Evolutionary conservation across 2,329 filamentous ascomycete species (phyloP), one percentile per base, ranked within the genome.

Genomic region (Trichoderma polysporum): DNA sequence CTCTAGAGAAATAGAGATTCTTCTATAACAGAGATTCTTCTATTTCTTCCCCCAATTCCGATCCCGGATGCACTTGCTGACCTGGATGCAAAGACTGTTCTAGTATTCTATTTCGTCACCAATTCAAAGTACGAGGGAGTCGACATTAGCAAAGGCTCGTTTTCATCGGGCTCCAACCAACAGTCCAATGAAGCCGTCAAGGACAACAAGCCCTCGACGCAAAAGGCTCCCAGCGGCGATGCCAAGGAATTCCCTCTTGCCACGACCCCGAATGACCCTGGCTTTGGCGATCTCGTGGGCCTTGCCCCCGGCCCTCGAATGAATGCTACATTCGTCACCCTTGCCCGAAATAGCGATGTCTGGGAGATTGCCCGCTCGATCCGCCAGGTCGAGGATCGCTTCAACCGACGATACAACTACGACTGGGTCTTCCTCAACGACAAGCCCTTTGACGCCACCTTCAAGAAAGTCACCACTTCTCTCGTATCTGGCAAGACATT

Each of bases 341-440:
- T 99, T 69, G 95, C 95, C 63, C 90, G 95, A 74, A 99, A 99
- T 82, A 86, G 84, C 66, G 95, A 99, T 76, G 83, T 98, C 31
- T 99, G 95, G 95, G 95, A 99, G 59, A 97, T 99, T 76, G 92
- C 93, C 69, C 89, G 93, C 75, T 97, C 94, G 13, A 99, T 99
- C 76, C 92, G 95, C 66, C 92, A 97, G 76, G 89, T 99, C 66
- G 95, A 99, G 81, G 95, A 99, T 79, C 92, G 95, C 76, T 99
- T 99, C 88, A 99, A 99, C 83, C 88, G 89, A 75, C 91, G 94
- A 74, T 98, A 91, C 83, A 90, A 97, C 83, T 99, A 99, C 81
- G 94, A 98, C 78, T 99, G 96, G 96, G 94, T 99, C 62, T 99
- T 99, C 82, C 84, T 99, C 69, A 99, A 99, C 80, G 95, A 99